Base-by-base conservation (phyloP, 225 moss, liverwort and hornwort genomes). In the Thuidium tamariscinum region DNA sequence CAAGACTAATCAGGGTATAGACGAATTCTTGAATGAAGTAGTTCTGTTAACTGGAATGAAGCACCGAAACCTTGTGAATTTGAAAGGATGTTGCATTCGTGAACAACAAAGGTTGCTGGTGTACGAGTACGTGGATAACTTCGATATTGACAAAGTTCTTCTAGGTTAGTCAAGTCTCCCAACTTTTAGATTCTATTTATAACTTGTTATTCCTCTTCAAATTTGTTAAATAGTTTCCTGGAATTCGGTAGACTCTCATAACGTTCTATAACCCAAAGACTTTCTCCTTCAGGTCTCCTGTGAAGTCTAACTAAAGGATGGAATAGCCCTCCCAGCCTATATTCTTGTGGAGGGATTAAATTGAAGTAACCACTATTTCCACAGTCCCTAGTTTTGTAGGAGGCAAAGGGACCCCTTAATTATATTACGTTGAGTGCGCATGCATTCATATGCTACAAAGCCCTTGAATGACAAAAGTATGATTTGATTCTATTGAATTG, bases 51-150 rank as follows among this genome's bases (percentile, higher is more conserved):
- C 89, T 15, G 88, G 88, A 27, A 90, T 92, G 74, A 93, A 86
- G 71, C 90, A 92, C 48, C 65, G 74, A 36, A 84, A 92, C 80
- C 77, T 92, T 30, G 67, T 89, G 69, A 89, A 87, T 76, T 66
- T 93, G 29, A 90, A 91, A 85, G 91, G 93, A 46, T 93, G 93
- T 44, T 93, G 91, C 74, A 66, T 93, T n/a, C 69, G 79, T 57
- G 87, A 86, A 41, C 77, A 90, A 23, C 75, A 90, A 61, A 88
- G 87, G 32, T 17, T 93, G 41, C 66, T 94, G 27, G 94, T 94
- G 11, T 92, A 94, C 26, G 92, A 91, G 82, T 94, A 89, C 75
- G 88, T 92, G 46, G 90, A 90, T 51, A 91, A 92, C 69, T 21
- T 48, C 55, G 86, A 93, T n/a, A 69, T 93, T 11, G 87, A 89